These are phyloP conservation scores for Xylariaceae sp. DNA, from an alignment of 2,329 filamentous ascomycete species.

Conservation along the genomic window DNA sequence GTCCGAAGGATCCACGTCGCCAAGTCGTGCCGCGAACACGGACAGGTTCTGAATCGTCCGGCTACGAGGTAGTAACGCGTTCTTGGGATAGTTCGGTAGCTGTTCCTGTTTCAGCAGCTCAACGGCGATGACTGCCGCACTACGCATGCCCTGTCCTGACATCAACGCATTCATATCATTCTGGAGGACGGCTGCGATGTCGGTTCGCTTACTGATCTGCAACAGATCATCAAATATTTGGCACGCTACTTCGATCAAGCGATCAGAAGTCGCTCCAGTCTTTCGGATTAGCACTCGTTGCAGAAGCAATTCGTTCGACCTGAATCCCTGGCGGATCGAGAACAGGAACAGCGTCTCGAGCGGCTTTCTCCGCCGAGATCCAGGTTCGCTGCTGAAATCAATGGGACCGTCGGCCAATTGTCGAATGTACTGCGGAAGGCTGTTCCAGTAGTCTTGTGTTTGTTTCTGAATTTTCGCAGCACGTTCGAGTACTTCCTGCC, in stretches of 20 bases:
- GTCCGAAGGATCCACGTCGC: slow-evolving; percentile 29
- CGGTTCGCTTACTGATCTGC: slow-evolving; percentile 28
- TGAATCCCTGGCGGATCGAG: slow-evolving; percentile 22
- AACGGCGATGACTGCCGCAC: slow-evolving; percentile 34
- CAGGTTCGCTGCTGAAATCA: slow-evolving; percentile 15
- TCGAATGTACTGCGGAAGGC: slow-evolving; percentile 25
- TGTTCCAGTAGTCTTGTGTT: slow-evolving; percentile 23
- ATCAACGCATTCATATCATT: slow-evolving; percentile 29
- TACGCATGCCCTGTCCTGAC: slow-evolving; percentile 31
- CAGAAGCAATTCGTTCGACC: slow-evolving; percentile 31
- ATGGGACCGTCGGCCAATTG: slow-evolving; percentile 18
- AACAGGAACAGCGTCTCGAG: slow-evolving; percentile 24
- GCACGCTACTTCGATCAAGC: slow-evolving; percentile 29
- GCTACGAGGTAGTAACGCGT: slow-evolving; percentile 33
- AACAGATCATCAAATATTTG: slow-evolving; percentile 32
- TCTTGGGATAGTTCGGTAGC: slow-evolving; percentile 30
- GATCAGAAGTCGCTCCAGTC: slow-evolving; percentile 30
- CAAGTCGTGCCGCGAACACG: slow-evolving; percentile 33
- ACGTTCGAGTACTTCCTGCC: slow-evolving; percentile 29
- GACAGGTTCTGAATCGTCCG: slow-evolving; percentile 36
- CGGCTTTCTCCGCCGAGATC: slow-evolving; percentile 15
- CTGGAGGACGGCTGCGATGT: slow-evolving; percentile 28
- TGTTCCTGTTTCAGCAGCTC: slow-evolving; percentile 35
- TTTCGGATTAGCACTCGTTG: slow-evolving; percentile 33
- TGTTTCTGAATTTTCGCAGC: slow-evolving; percentile 23